Conservation (phyloP, 257 asterid species). For the Solanum stenotomum region DNA sequence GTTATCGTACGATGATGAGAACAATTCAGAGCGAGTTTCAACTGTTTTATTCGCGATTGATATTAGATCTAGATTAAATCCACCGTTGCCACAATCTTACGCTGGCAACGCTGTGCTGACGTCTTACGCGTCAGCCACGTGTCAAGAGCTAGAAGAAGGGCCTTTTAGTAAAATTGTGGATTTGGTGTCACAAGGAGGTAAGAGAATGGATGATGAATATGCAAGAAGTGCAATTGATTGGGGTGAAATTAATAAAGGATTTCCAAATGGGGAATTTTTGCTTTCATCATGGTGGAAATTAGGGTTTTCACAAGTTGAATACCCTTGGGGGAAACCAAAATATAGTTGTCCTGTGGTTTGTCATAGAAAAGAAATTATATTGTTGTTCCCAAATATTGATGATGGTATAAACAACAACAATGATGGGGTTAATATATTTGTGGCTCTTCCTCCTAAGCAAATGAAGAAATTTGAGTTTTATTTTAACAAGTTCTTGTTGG, state of each 20-base stretch:
- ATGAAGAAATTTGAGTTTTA: slow-evolving; percentile 48
- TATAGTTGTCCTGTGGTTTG: slow-evolving; percentile 80
- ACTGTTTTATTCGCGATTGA: slow-evolving; percentile 67
- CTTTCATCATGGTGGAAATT: slow-evolving; percentile 89
- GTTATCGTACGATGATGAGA: slow-evolving; percentile 16
- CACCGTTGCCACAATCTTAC: slow-evolving; percentile 56
- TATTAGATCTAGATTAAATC: slow-evolving; percentile 45
- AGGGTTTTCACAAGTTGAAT: slow-evolving; percentile 66
- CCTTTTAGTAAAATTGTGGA: slow-evolving; percentile 40
- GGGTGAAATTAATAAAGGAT: slow-evolving; percentile 78
- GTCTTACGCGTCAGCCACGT: slow-evolving; percentile 50
- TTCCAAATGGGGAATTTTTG: slow-evolving; percentile 83
- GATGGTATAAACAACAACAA: slow-evolving; percentile 15
- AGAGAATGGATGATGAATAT: slow-evolving; percentile 60
- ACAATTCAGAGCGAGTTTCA: slow-evolving; percentile 24
- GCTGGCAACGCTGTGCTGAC: slow-evolving; percentile 73
- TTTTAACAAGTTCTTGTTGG: slow-evolving; percentile 28
- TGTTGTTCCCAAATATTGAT: slow-evolving; percentile 54
- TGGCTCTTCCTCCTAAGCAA: slow-evolving; percentile 65
- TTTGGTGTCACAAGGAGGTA: slow-evolving; percentile 46
- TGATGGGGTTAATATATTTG: slow-evolving; percentile 63
- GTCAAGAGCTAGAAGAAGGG: slow-evolving; percentile 41
- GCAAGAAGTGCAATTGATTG: slow-evolving; percentile 73
- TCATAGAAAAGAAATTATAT: slow-evolving; percentile 62
- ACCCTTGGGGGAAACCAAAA: slow-evolving; percentile 80